Base-by-base conservation (phyloP, 176 grass and related monocot genomes). In the Thinopyrum elongatum region DNA sequence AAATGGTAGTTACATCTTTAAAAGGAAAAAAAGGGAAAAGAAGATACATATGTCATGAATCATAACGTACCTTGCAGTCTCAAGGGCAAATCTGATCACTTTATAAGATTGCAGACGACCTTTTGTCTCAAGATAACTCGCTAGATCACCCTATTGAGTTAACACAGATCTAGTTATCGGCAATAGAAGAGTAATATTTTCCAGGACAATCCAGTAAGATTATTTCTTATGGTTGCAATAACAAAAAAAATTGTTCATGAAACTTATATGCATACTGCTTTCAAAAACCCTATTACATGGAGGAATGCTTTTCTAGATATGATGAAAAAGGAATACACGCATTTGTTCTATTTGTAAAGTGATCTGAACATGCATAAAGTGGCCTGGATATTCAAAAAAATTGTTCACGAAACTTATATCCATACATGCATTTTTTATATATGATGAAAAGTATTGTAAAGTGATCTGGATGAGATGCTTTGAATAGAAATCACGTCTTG, bases 81-180 rank as follows among this genome's bases (percentile, higher is more conserved):
- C 92, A 78, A 94, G 93, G 55, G 96, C 86, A 73, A 91, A 94
- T 95, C 76, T 90, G 86, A 94, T 90, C 79, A 90, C 92, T 86
- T 95, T 98, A 70, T 91, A 64, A 66, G 81, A 60, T n/a, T 84
- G 84, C 60, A 92, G 39, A 46, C 86, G 90, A 59, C 90, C 92
- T 86, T 95, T 95, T 63, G 65, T 86, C 86, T 93, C 84, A 25
- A 98, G 81, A 87, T 98, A 95, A 76, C 84, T 94, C 72, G 86
- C 92, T 80, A 98, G 85, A 88, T 98, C 92, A 63, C 93, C 96
- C 96, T 98, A 83, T 65, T 82, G 17, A 90, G 35, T 41, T 57
- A 69, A 92, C 53, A 44, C 5, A 16, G 10, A 36, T 65, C 34
- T 21, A 77, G 7, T 84, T 22, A 81, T 71, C 21, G 3, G 71